Base-by-base conservation (phyloP, 1,284 basidiomycete species). In the Testicularia cyperi region DNA sequence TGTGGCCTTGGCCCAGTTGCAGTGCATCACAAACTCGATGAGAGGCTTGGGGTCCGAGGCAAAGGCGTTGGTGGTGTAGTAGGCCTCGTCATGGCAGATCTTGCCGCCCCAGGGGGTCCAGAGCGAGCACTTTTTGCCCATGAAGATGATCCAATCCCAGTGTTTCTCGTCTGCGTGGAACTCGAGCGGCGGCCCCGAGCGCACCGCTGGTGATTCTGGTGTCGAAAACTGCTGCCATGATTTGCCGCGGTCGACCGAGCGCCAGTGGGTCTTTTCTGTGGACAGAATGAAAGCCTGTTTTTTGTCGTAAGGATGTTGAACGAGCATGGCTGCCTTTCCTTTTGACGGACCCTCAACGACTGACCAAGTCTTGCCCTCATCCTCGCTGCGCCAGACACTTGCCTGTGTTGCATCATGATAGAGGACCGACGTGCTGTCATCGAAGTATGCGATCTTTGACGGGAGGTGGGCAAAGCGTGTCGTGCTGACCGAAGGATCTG, bases 361-460 rank as follows among this genome's bases (percentile, higher is more conserved):
- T 1, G 76, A 77, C 91, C 92, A 97, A 0, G 79, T 78, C 78
- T 86, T 91, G 38, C 94, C 94, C 79, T 98, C 94, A 72, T 97
- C 85, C n/a, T 82, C 80, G 3, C 90, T 92, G 5, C 92, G 83
- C 69, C 85, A 85, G 6, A 97, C 81, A 46, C 84, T 81, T 9
- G 86, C 83, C 10, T 82, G 80, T 15, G 83, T 68, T 2, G 83
- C 78, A 77, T 97, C 92, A 75, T 92, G 88, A 72, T 89, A 91
- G 40, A 96, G 80, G 9, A 86, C 86, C 47, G 82, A 90, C 29
- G 86, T 78, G 6, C 88, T 86, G 79, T 95, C 92, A 63, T 94
- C 88, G 79, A 97, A 94, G 82, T 92, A 96, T 80, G 88, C 87
- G 41, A 96, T 77, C 63, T 83, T 81, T n/a, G 82, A 82, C 85